Evolutionary conservation across 805 yeast species (phyloP).

Genomic region (Wickerhamiella dianesei): DNA sequence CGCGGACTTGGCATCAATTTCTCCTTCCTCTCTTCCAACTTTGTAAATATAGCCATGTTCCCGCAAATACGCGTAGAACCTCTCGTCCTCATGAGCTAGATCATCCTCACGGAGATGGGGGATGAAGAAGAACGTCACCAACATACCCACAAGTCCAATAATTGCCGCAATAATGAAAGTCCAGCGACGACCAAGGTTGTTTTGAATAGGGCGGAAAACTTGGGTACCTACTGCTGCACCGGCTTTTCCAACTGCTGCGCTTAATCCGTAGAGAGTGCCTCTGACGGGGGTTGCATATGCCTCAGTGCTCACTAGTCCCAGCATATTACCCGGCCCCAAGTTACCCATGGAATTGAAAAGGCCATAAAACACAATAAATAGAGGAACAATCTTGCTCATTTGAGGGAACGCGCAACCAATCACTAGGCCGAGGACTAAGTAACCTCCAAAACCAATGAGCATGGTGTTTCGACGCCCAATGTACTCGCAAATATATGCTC

Average conservation of each 20-base stretch:
- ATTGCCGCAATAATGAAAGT: slow-evolving; percentile 70
- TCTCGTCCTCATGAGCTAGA: slow-evolving; percentile 47
- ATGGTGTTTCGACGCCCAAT: slow-evolving; percentile 62
- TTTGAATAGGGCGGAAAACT: slow-evolving; percentile 54
- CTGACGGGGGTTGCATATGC: slow-evolving; percentile 63
- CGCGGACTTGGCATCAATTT: neutral
- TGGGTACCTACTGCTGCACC: slow-evolving; percentile 79
- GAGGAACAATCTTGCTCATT: slow-evolving; percentile 41
- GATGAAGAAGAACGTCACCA: slow-evolving; percentile 44
- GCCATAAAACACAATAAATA: slow-evolving; percentile 62
- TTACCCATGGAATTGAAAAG: slow-evolving; percentile 58
- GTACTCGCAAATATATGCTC: slow-evolving; percentile 48
- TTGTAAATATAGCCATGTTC: slow-evolving; percentile 44
- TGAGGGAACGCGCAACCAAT: slow-evolving; percentile 38
- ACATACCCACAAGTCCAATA: slow-evolving; percentile 52
- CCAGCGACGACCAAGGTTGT: slow-evolving; percentile 52
- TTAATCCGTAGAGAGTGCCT: slow-evolving; percentile 60
- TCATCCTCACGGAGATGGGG: slow-evolving; percentile 65
- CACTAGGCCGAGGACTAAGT: slow-evolving; percentile 40
- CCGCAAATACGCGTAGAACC: slow-evolving; percentile 45
- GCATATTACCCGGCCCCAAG: slow-evolving; percentile 65
- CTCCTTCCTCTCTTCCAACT: slow-evolving; percentile 23
- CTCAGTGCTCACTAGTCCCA: slow-evolving; percentile 57
- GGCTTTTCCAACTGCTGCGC: slow-evolving; percentile 71
- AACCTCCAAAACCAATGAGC: slow-evolving; percentile 58